Base-by-base conservation (phyloP, 2,329 filamentous ascomycete species). In the Trichoderma sp. region DNA sequence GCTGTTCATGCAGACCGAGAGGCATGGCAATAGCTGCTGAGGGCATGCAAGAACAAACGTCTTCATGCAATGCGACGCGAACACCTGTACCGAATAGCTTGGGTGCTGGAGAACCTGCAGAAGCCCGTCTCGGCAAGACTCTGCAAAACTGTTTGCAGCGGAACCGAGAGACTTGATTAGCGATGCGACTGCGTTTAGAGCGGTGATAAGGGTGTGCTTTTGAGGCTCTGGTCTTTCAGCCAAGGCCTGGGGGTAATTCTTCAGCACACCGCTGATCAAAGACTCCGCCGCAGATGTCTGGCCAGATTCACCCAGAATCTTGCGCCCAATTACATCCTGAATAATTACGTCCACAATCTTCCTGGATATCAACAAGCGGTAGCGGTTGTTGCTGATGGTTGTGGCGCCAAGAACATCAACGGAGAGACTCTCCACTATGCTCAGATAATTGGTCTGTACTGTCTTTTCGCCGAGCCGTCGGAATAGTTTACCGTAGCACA, bases 1-100 rank as follows among this genome's bases (percentile, higher is more conserved):
- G 82, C 95, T 98, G 83, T 98, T 98, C 93, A 98, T 95, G 83
- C 95, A 98, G 63, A 98, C 94, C 0, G 96, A 97, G 21, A 98
- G 91, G 77, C 95, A 97, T 3, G 95, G 94, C 6, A 98, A 87
- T 6, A 99, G 90, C 81, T 98, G 96, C 79, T 97, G 94, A 5
- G 97, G 97, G 79, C 95, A 98, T 16, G 95, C 95, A 60, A 98
- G 88, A 1, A 97, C 94, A 81, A 98, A 97, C 0, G 90, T 91
- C 79, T 96, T 95, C 79, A 98, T 87, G 81, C 95, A 98, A 76
- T 94, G 91, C 5, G 97, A 94, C 1, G 95, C 93, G 80, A 97
- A 93, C 3, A 98, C 92, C 81, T 99, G 97, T 2, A 99, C 97
- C 5, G 95, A 97, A 83, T 98, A 98, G 84, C 95, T 98, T 0